phyloP scores from a whole-genome alignment of 306 rosid species.

The Dalbergia cultrata region DNA sequence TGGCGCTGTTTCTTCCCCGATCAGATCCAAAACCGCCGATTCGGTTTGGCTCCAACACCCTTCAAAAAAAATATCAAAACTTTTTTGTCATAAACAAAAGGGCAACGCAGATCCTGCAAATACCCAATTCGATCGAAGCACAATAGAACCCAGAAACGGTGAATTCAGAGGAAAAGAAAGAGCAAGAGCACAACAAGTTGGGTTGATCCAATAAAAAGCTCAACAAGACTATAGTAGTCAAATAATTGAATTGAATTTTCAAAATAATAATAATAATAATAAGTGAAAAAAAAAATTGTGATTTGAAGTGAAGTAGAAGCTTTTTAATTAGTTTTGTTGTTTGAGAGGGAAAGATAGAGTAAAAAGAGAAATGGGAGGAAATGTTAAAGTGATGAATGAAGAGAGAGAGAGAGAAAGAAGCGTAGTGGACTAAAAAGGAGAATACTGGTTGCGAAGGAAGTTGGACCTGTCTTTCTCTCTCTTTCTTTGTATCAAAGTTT shows the following conservation, averaged over 20 bases:
- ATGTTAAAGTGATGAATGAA: not conserved
- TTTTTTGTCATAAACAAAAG: conserved; percentile 4
- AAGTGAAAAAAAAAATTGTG: conserved; percentile 7
- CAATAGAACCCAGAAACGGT: conserved; percentile 35
- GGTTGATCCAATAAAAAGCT: conserved; percentile 34
- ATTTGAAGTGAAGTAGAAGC: conserved; percentile 57
- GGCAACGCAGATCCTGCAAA: conserved; percentile 59
- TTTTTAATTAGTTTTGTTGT: not conserved
- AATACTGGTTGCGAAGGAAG: conserved; percentile 23
- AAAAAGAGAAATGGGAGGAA: not conserved
- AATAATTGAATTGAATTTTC: conserved; percentile 47
- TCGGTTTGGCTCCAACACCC: conserved; percentile 48
- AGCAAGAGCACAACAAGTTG: not conserved
- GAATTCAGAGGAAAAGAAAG: conserved; percentile 2
- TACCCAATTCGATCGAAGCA: conserved; percentile 50
- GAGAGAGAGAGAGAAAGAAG: conserved; percentile 40
- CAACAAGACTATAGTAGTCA: conserved; percentile 32
- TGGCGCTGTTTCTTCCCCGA: conserved; percentile 96
- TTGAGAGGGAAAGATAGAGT: not conserved
- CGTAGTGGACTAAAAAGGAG: conserved; percentile 67
- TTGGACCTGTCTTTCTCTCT: conserved; percentile 47
- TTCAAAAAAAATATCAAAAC: conserved; percentile 46
- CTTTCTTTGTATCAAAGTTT: conserved; percentile 26
- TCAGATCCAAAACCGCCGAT: conserved; percentile 82
- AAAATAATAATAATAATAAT: not conserved